Percentiles rank a stretch among this genome's conserved stretches.
These are phyloP conservation scores for Hypoxylon rubiginosum DNA, from an alignment of 2,329 filamentous ascomycete species.

Conservation along the genomic window DNA sequence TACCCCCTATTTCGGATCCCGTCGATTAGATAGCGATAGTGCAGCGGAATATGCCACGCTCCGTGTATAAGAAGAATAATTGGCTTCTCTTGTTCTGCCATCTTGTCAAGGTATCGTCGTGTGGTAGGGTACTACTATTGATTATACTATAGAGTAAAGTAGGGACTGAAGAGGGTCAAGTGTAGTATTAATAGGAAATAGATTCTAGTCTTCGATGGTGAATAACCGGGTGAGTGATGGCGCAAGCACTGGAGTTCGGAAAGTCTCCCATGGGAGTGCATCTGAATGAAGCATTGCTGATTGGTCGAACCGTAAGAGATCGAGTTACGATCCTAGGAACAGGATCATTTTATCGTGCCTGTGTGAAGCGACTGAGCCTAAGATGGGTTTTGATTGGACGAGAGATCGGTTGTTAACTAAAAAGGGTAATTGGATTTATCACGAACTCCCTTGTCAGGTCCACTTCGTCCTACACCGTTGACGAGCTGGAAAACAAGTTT, in stretches of 20 bases:
- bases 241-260: no score
- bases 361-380: no score
- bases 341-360: not conserved
- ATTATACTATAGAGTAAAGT: not conserved
- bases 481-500: no score
- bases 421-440: not conserved
- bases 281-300: not conserved
- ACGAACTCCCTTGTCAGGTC: not conserved
- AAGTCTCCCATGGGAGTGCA: no score
- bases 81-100: constrained; percentile 16
- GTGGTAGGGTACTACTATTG: not conserved
- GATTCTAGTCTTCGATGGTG: not conserved
- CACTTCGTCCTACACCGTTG: not conserved
- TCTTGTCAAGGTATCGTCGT: not conserved
- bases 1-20: constrained; percentile 14
- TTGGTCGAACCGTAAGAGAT: not conserved
- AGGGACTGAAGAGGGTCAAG: not conserved
- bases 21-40: constrained; percentile 23
- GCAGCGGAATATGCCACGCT: constrained; percentile 22
- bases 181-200: not conserved
- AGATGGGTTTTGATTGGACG: not conserved
- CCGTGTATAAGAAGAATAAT: constrained; percentile 23
- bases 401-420: not conserved
- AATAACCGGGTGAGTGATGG: not conserved
- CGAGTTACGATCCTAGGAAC: not conserved